phyloP scores from a whole-genome alignment of 2,329 filamentous ascomycete species.

The Fusarium sp. region DNA sequence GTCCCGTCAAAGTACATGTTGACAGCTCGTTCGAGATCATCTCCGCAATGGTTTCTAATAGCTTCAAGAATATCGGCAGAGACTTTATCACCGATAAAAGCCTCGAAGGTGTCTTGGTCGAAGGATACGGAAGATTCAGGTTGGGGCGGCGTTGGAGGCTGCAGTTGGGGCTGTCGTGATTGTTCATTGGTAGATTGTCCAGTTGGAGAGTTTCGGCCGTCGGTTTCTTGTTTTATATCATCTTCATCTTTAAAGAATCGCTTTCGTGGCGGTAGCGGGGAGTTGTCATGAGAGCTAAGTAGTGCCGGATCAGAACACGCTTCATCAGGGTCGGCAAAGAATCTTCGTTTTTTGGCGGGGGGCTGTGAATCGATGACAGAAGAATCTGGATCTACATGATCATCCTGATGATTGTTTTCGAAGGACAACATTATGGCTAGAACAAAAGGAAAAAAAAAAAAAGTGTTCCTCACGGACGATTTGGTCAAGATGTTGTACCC shows the following conservation, averaged over 20 bases:
- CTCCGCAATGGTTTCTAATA: constrained; percentile 65
- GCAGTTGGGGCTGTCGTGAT: constrained; percentile 12
- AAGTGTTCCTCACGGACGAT: background rate
- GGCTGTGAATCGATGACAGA: constrained; percentile 37
- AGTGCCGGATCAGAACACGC: constrained; percentile 42
- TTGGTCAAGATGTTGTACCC: constrained; percentile 1
- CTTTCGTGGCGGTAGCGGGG: constrained; percentile 40
- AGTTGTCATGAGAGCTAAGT: constrained; percentile 39
- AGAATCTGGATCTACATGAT: constrained; percentile 48
- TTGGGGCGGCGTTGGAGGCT: constrained; percentile 22
- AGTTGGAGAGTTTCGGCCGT: constrained; percentile 20
- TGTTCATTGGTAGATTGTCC: constrained; percentile 30
- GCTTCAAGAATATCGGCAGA: constrained; percentile 58
- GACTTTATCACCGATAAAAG: constrained; percentile 69
- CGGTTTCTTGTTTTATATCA: constrained; percentile 36
- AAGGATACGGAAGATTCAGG: constrained; percentile 56
- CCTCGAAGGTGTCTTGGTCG: constrained; percentile 67
- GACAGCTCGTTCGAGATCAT: constrained; percentile 70
- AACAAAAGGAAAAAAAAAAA: background rate
- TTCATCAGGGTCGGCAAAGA: constrained; percentile 52
- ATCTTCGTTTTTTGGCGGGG: constrained; percentile 58
- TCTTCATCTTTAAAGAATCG: constrained; percentile 46
- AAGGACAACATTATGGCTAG: constrained; percentile 22
- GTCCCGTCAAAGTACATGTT: constrained; percentile 79
- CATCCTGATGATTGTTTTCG: constrained; percentile 53